Base-by-base conservation (phyloP, 371 early-diverging fungal species). In the Mucor circinelloides region DNA sequence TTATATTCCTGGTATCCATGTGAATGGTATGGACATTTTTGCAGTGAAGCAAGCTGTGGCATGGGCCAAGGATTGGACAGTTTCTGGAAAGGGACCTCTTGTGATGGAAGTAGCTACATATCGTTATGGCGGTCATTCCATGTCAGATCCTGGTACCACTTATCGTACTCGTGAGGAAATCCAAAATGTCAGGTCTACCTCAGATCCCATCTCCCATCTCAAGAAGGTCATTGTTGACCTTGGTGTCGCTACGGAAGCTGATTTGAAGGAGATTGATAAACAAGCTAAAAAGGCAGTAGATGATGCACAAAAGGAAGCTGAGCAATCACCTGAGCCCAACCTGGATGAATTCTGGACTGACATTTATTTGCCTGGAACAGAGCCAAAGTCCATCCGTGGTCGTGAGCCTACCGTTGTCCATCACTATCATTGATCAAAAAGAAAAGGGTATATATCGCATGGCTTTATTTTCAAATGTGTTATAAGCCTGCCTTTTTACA, bases 71-170 rank as follows among this genome's bases (percentile, higher is more conserved):
- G 89, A 96, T 67, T 95, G 90, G 87, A 85, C 90, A 15, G 67
- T 82, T 55, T 76, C 75, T 44, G 91, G 87, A 64, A 92, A 95
- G 67, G 98, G 99, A 7, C 99, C 99, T 21, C 80, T 99, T 52
- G 91, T 99, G 44, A 80, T 98, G 78, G 98, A 99, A 85, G 87
- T 97, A 85, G 91, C 90, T 68, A 98, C 98, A 34, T 96, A 99
- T 87, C 94, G 99, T 58, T 96, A 96, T 80, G 98, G 98, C 79
- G 98, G 98, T 55, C 99, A 99, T 92, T 97, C 98, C 73, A 98
- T 98, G 97, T 96, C 96, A 64, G 97, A 98, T 80, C 97, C 97
- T 28, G 97, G 98, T 66, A 97, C 97, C 75, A 96, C 96, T 58
- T 97, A 71, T 57, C 92, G 96, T 69, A 94, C 96, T 66, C 91